Evolutionary conservation across 768 basidiomycete genomes (phyloP).

Genomic region (Tulasnella sp.): DNA sequence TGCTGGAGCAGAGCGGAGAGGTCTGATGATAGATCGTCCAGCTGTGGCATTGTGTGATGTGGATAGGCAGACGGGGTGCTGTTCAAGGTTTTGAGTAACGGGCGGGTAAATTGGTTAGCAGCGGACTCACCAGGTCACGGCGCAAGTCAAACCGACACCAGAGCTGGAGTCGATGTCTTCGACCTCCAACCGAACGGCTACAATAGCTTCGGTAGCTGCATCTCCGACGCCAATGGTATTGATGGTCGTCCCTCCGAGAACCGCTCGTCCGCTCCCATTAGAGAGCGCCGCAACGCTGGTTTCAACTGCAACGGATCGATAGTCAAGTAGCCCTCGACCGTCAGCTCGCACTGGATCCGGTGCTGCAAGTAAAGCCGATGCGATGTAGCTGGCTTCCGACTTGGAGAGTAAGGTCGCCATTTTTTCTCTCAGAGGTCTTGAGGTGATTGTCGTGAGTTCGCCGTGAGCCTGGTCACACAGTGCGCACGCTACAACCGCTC

Average conservation of each 20-base stretch:
- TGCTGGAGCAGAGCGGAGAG: constrained; percentile 41
- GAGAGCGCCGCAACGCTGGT: constrained; percentile 70
- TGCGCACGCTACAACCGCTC: too few species aligned
- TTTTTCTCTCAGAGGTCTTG: not conserved
- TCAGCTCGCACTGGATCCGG: constrained; percentile 57
- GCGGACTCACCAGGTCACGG: constrained; percentile 62
- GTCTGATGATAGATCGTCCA: constrained; percentile 73
- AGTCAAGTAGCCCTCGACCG: constrained; percentile 57
- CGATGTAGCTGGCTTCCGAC: constrained; percentile 68
- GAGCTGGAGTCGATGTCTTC: constrained; percentile 44
- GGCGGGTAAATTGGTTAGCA: not conserved
- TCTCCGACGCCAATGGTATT: constrained; percentile 31
- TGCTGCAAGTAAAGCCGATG: constrained; percentile 45
- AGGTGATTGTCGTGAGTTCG: not conserved
- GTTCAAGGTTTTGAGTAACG: constrained; percentile 18
- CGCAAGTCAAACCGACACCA: constrained; percentile 52
- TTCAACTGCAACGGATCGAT: constrained; percentile 57
- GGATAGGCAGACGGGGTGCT: constrained; percentile 80
- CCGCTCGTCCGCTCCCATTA: constrained; percentile 71
- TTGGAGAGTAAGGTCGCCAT: constrained; percentile 41
- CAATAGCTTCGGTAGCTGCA: constrained; percentile 66
- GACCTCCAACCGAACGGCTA: constrained; percentile 71
- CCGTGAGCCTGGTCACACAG: not conserved
- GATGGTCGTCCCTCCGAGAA: constrained; percentile 41
- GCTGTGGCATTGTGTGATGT: constrained; percentile 42